These are phyloP conservation scores for Eutrema japonicum DNA, from an alignment of 345 rosid genomes.

Conservation along the genomic window DNA sequence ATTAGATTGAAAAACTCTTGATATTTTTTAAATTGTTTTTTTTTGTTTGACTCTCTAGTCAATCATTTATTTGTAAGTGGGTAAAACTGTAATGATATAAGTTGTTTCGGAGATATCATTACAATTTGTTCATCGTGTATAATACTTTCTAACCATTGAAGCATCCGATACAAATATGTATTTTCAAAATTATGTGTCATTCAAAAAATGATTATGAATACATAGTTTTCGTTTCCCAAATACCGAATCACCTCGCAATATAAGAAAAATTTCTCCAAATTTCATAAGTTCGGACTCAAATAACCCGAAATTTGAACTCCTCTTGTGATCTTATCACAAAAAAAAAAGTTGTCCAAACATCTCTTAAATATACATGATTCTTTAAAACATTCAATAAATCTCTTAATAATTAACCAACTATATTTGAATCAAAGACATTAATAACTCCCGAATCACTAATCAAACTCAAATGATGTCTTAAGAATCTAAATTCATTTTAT, in stretches of 20 bases:
- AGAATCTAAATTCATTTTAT: conserved; percentile 12
- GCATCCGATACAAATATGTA: too few relatives aligned
- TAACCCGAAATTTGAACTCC: neutral
- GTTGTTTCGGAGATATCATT: too few relatives aligned
- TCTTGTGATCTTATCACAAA: too few relatives aligned
- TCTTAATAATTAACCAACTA: neutral
- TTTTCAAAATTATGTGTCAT: too few relatives aligned
- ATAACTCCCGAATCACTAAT: conserved; percentile 14
- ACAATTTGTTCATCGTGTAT: too few relatives aligned
- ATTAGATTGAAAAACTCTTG: neutral
- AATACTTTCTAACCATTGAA: too few relatives aligned
- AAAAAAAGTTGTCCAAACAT: neutral
- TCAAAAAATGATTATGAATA: too few relatives aligned
- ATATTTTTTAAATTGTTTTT: conserved; percentile 1
- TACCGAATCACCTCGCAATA: neutral
- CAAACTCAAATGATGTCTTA: conserved; percentile 26
- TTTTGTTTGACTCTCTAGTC: too few relatives aligned
- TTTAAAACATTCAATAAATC: neutral
- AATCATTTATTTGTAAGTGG: neutral
- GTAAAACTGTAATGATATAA: neutral
- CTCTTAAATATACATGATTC: neutral
- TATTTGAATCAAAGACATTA: neutral
- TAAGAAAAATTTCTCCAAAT: neutral
- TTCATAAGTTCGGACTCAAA: neutral
- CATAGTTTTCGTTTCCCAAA: too few relatives aligned